Evolutionary conservation across 2,329 filamentous ascomycete genomes (phyloP).

Genomic region (Tolypocladium endophyticum): DNA sequence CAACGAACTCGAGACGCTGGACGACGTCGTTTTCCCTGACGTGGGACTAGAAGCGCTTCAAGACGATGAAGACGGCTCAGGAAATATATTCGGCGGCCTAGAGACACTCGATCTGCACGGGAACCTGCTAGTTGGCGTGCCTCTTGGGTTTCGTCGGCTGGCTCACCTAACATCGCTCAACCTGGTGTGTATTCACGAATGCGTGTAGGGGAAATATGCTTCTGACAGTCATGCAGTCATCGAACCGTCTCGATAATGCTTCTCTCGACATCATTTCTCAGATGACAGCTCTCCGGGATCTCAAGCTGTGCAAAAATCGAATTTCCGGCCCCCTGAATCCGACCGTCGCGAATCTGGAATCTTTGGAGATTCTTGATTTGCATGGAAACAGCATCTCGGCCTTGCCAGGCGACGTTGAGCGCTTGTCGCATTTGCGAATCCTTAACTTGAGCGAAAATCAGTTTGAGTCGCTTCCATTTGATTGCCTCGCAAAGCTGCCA

Average conservation of each 20-base stretch:
- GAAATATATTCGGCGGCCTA: conserved; percentile 70
- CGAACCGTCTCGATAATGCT: conserved; percentile 67
- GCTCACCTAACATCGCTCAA: conserved; percentile 71
- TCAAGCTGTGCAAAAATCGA: conserved; percentile 72
- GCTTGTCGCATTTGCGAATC: conserved; percentile 58
- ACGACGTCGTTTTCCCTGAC: conserved; percentile 73
- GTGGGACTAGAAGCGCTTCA: conserved; percentile 42
- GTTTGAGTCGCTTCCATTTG: conserved; percentile 61
- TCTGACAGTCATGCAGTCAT: conserved; percentile 42
- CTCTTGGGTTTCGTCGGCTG: conserved; percentile 64
- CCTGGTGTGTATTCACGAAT: conserved; percentile 42
- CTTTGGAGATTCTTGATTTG: conserved; percentile 72
- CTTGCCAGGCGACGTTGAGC: conserved; percentile 57
- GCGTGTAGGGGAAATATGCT: background rate
- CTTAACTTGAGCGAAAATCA: conserved; percentile 75
- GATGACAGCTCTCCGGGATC: conserved; percentile 61
- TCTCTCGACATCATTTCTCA: conserved; percentile 65
- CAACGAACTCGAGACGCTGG: conserved; percentile 70
- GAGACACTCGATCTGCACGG: conserved; percentile 80
- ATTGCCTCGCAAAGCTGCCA: conserved; percentile 54
- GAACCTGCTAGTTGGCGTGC: conserved; percentile 63
- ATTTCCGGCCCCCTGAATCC: conserved; percentile 58
- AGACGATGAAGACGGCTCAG: conserved; percentile 55
- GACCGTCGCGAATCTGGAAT: conserved; percentile 51
- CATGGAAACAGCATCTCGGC: conserved; percentile 68